Base-by-base conservation (phyloP, 2,329 filamentous ascomycete genomes). In the Magnaporthiopsis rhizophila region DNA sequence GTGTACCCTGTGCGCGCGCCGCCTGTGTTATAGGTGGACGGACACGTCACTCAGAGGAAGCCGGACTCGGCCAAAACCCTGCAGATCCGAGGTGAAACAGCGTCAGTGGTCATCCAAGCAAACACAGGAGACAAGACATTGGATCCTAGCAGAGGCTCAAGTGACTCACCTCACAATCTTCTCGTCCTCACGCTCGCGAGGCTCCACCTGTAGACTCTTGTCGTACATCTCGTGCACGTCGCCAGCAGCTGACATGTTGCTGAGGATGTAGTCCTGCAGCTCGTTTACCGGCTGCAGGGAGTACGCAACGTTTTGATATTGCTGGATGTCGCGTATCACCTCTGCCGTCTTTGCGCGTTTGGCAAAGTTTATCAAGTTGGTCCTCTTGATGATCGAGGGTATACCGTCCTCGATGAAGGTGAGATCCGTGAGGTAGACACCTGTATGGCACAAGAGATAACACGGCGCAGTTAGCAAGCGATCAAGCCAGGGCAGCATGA, bases 181-280 rank as follows among this genome's bases (percentile, higher is more conserved):
- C 80, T 99, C 95, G 74, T 99, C 95, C 80, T 99, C 95, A 72
- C 95, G 86, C 80, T 99, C 95, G 72, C 95, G 86, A 67, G 95
- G 95, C 76, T 99, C 95, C 66, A 99, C 88, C 72, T 89, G 84
- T 78, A 99, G 81, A 79, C 92, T 97, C 83, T 93, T 93, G 77
- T 98, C 93, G 80, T 98, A 99, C 95, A 98, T 98, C 81, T 98
- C 94, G 76, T 98, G 93, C 68, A 99, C 95, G 75, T 98, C 94
- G 63, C 92, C 91, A 4, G 95, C 94, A 36, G 89, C 89, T 78
- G 96, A 90, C 90, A 98, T 96, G 75, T 98, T 97, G 75, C 88
- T 93, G 69, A 97, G 79, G 69, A 99, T 97, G 77, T 98, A 99
- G 70, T 98, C 93, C 75, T 98, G 94, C 69, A 99, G 81, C 77